phyloP scores from a whole-genome alignment of 129 eudicot species.

The Flaveria trinervia region DNA sequence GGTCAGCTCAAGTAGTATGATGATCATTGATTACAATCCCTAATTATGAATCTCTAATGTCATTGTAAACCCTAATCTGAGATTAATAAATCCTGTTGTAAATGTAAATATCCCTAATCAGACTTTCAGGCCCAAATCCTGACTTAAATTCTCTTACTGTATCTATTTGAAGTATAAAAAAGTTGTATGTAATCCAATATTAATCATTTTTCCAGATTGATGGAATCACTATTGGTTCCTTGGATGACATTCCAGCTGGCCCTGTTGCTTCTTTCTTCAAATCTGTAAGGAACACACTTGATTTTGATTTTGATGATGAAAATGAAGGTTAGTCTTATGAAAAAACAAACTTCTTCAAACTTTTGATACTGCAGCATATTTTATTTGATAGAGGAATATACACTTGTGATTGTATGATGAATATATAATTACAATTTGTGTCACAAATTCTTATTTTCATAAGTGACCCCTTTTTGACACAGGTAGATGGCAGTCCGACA shows the following conservation, averaged over 20 bases:
- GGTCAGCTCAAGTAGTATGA: background rate
- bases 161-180: slow-evolving; percentile 13
- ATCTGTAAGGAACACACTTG: slow-evolving; percentile 82
- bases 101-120: background rate
- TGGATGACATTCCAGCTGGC: slow-evolving; percentile 88
- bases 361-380: background rate
- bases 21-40: slow-evolving; percentile 6
- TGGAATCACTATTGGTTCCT: slow-evolving; percentile 72
- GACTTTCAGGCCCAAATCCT: background rate
- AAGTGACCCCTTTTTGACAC: slow-evolving; percentile 34
- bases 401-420: slow-evolving; percentile 3
- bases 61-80: background rate
- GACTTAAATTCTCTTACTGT: background rate
- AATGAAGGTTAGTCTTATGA: slow-evolving; percentile 70
- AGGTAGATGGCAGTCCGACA: slow-evolving; percentile 83
- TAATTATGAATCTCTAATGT: background rate
- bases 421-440: background rate
- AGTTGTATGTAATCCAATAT: background rate
- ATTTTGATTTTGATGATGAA: slow-evolving; percentile 95
- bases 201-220: slow-evolving; percentile 56
- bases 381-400: background rate
- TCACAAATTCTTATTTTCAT: slow-evolving; percentile 8
- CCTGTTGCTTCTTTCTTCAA: slow-evolving; percentile 73
- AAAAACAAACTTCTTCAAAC: slow-evolving; percentile 6
- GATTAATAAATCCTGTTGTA: background rate